Percentiles rank a stretch among this genome's conserved stretches.
Conservation (phyloP, 2,329 filamentous ascomycete species). For the Chaetoscypha palmicola region DNA sequence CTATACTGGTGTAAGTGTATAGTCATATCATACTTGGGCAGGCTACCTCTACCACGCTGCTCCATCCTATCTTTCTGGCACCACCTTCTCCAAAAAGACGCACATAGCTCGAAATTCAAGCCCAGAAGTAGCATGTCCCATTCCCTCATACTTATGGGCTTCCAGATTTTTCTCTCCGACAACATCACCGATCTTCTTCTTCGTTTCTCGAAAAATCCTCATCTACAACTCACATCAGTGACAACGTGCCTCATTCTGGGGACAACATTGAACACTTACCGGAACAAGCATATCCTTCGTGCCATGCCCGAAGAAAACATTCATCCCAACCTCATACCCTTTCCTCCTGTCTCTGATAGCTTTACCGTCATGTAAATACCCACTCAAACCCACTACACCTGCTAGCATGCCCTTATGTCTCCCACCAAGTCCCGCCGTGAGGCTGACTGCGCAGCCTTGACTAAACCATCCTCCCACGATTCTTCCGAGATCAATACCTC, state of each 20-base stretch:
- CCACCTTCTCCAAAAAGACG: conserved; percentile 25
- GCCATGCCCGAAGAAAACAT: conserved; percentile 41
- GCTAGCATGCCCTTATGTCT: conserved; percentile 52
- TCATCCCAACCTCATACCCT: conserved; percentile 32
- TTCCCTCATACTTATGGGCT: conserved; percentile 40
- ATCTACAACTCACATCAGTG: conserved; percentile 19
- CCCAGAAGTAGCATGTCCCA: conserved; percentile 39
- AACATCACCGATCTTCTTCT: conserved; percentile 30
- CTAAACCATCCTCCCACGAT: conserved; percentile 78
- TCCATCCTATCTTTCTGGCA: conserved; percentile 3
- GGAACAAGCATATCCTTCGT: conserved; percentile 42
- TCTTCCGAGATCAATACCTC: not conserved
- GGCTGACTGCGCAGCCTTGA: conserved; percentile 75
- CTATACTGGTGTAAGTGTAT: no score
- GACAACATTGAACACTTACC: not conserved
- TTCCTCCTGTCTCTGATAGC: conserved; percentile 34
- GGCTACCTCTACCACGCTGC: no score
- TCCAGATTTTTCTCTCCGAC: conserved; percentile 34
- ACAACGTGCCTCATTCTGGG: not conserved
- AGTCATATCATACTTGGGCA: no score
- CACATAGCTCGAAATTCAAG: conserved; percentile 40
- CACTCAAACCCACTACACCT: conserved; percentile 76
- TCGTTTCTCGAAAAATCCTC: conserved; percentile 36
- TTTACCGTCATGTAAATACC: conserved; percentile 39
- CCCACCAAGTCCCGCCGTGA: conserved; percentile 64